phyloP scores from a whole-genome alignment of 192 early-diverging fungal genomes.

The Backusella parvicylindrica region DNA sequence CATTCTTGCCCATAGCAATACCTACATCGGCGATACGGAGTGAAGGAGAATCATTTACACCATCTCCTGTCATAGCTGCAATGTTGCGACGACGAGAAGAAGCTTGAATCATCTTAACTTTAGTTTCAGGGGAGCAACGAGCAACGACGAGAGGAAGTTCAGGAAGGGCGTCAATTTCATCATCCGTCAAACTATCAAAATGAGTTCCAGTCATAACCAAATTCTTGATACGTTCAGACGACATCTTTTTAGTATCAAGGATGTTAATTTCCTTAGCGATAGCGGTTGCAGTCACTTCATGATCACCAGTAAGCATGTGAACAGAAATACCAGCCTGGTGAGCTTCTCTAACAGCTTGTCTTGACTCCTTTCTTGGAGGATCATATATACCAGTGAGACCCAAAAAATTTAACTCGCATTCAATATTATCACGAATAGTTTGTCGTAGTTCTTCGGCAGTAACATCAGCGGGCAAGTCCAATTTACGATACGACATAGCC shows the following conservation, averaged over 20 bases:
- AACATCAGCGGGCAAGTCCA: slow-evolving; percentile 24
- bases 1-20: slow-evolving; percentile 79
- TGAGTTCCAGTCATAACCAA: slow-evolving; percentile 83
- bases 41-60: slow-evolving; percentile 60
- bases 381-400: slow-evolving; percentile 93
- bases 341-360: slow-evolving; percentile 66
- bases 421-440: slow-evolving; percentile 54
- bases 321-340: slow-evolving; percentile 90
- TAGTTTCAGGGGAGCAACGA: slow-evolving; percentile 89
- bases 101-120: slow-evolving; percentile 94
- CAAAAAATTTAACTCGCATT: slow-evolving; percentile 69
- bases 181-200: slow-evolving; percentile 84
- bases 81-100: slow-evolving; percentile 73
- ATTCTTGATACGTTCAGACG: slow-evolving; percentile 35
- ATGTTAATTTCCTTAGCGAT: slow-evolving; percentile 90
- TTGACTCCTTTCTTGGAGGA: slow-evolving; percentile 78
- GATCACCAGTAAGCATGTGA: slow-evolving; percentile 96
- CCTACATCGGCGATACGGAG: slow-evolving; percentile 39
- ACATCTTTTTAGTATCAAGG: slow-evolving; percentile 37
- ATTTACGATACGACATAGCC: slow-evolving; percentile 68
- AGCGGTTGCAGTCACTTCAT: slow-evolving; percentile 84
- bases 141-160: slow-evolving; percentile 91
- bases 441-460: slow-evolving; percentile 19
- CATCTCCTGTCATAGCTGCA: slow-evolving; percentile 91
- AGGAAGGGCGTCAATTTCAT: slow-evolving; percentile 68